Evolutionary conservation across 164 flowering plant species (phyloP), one percentile per base, ranked within the genome.

Genomic region (Berberis thunbergii): DNA sequence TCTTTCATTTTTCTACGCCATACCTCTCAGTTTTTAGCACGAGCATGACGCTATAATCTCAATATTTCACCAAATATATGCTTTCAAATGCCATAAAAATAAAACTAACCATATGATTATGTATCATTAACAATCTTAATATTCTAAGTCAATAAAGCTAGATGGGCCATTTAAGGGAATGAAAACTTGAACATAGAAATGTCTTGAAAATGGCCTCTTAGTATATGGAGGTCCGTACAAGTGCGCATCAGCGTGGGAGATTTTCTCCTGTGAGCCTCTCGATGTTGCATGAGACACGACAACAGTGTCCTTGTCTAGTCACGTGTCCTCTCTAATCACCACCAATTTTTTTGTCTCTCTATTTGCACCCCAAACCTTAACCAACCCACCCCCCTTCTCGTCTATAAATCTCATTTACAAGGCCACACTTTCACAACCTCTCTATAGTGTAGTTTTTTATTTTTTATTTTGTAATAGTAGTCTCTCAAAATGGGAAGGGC

Each of bases 401-500:
- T 26, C 26, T 26, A 26, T 26, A 26, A 26, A 0, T 26, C 26
- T 26, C 26, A 26, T 26, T 26, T 26, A 26, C 26, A 26, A 26
- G 26, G 26, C 26, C 26, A 26, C 26, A 26, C 26, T 50, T 50
- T 50, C 54, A 5, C 8, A 50, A 50, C 2, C 2, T 50, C 1
- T 9, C 8, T 0, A 3, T 8, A 26, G 8, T 8, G 7, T 3
- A 50, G 11, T 50, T 7, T 50, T 50, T 7, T 50, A 26, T 26
- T 4, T 50, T 48, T 48, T 48, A 2, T 4, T 7, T 48, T 6
- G 10, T 1, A 11, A 11, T 1, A 48, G 10, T 48, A 48, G 9
- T 7, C 54, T 10, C 10, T 4, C 3, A 49, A 11, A 40, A 91
- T 92, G 98, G 96, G 95, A 11, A 79, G 98, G 66, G 87, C 95